Conservation (phyloP, 2,329 filamentous ascomycete genomes). For the Trichothecium roseum region DNA sequence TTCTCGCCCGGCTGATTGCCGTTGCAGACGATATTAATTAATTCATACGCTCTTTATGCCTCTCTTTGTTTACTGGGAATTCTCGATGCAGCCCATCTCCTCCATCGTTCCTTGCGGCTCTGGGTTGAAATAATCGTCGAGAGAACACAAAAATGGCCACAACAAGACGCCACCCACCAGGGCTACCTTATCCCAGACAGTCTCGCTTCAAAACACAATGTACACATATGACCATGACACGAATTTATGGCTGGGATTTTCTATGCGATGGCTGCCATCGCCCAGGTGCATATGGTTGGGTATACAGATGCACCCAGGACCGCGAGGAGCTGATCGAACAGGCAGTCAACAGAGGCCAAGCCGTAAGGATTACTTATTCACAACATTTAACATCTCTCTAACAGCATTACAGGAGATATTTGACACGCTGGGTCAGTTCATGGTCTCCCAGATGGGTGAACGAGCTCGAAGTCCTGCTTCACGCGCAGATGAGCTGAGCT, state of each 20-base stretch:
- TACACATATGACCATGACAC: slow-evolving; percentile 59
- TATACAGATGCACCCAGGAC: slow-evolving; percentile 66
- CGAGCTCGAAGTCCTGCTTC: slow-evolving; percentile 28
- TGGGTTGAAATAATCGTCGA: too few relatives aligned
- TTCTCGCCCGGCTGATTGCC: too few relatives aligned
- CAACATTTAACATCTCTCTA: not conserved
- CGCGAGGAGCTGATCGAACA: slow-evolving; percentile 29
- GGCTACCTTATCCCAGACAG: not conserved
- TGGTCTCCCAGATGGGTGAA: slow-evolving; percentile 20
- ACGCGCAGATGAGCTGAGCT: slow-evolving; percentile 30
- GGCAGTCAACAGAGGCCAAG: slow-evolving; percentile 13
- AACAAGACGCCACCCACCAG: not conserved
- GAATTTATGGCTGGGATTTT: slow-evolving; percentile 43
- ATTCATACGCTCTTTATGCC: too few relatives aligned
- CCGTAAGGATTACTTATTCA: slow-evolving; percentile 3
- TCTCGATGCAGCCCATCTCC: too few relatives aligned
- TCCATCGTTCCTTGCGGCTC: too few relatives aligned
- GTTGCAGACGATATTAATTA: too few relatives aligned
- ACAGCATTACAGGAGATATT: slow-evolving; percentile 17
- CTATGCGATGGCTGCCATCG: slow-evolving; percentile 49
- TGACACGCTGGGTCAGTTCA: slow-evolving; percentile 20
- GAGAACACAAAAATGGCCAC: not conserved
- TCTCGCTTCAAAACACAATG: slow-evolving; percentile 31
- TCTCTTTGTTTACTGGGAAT: too few relatives aligned
- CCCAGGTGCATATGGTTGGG: slow-evolving; percentile 52